phyloP scores from a whole-genome alignment of 805 yeast species.

The Wickerhamomyces alni region DNA sequence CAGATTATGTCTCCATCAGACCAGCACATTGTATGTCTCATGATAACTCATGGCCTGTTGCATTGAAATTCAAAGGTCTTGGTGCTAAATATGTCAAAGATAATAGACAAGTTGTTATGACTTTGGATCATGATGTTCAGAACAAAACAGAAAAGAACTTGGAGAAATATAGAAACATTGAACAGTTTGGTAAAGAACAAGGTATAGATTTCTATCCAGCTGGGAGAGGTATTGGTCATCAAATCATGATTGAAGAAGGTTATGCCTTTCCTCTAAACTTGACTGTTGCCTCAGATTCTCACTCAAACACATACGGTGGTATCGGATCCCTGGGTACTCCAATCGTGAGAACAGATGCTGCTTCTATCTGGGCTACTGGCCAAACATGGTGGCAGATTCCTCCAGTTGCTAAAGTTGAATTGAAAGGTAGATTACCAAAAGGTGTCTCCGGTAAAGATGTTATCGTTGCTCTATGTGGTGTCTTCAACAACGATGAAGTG shows the following conservation, averaged over 20 bases:
- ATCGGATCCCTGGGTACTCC: conserved; percentile 95
- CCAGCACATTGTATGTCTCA: conserved; percentile 99
- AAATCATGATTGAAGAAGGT: conserved; percentile 98
- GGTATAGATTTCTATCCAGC: conserved; percentile 98
- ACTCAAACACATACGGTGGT: conserved; percentile 97
- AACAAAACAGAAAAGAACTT: conserved; percentile 85
- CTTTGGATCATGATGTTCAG: conserved; percentile 97
- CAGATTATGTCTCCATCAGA: conserved; percentile 90
- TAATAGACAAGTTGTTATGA: conserved; percentile 88
- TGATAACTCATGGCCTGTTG: conserved; percentile 99
- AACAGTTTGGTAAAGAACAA: conserved; percentile 81
- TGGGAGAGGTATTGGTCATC: conserved; percentile 98
- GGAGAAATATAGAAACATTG: conserved; percentile 82
- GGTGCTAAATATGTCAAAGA: conserved; percentile 84
- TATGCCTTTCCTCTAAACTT: conserved; percentile 92
- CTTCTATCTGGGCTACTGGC: conserved; percentile 99
- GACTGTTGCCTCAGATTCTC: conserved; percentile 97
- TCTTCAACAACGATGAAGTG: conserved; percentile 88
- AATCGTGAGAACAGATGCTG: conserved; percentile 97
- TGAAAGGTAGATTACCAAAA: conserved; percentile 70
- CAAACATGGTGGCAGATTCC: conserved; percentile 99
- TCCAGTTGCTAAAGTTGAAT: conserved; percentile 92
- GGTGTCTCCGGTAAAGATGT: conserved; percentile 97
- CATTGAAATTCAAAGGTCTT: conserved; percentile 88
- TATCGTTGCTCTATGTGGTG: conserved; percentile 92